Conservation (phyloP, 768 basidiomycete species). For the Lactarius trivialis region DNA sequence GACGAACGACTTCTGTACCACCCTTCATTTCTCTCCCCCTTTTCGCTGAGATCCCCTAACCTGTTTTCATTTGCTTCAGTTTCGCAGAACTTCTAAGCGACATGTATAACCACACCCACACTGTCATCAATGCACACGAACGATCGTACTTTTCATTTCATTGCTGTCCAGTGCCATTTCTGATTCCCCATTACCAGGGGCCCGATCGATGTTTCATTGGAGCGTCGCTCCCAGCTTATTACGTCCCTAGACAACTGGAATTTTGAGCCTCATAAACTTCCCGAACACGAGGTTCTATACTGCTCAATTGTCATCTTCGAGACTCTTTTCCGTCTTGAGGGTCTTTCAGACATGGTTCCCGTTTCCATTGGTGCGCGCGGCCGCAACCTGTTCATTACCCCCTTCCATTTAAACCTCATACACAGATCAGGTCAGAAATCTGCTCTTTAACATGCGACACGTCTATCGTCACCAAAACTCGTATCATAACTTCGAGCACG, state of each 20-base stretch:
- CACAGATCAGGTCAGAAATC: conserved; percentile 64
- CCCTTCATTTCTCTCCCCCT: background rate
- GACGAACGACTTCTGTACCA: conserved; percentile 46
- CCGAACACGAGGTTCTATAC: conserved; percentile 73
- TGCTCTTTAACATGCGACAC: conserved; percentile 83
- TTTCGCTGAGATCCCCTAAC: background rate
- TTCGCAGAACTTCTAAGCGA: conserved; percentile 81
- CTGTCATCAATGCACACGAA: conserved; percentile 53
- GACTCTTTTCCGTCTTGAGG: conserved; percentile 70
- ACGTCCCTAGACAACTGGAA: conserved; percentile 70
- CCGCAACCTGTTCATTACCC: background rate
- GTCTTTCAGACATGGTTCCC: conserved; percentile 53
- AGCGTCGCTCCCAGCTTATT: conserved; percentile 56
- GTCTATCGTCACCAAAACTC: conserved; percentile 88
- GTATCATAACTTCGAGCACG: conserved; percentile 98
- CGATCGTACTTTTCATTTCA: conserved; percentile 32
- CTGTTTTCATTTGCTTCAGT: conserved; percentile 25
- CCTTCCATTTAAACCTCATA: background rate
- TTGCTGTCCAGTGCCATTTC: conserved; percentile 6
- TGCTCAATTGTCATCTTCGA: conserved; percentile 87
- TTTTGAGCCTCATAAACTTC: conserved; percentile 82
- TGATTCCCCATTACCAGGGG: conserved; percentile 16
- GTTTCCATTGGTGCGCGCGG: conserved; percentile 51
- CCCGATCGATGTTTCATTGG: conserved; percentile 34
- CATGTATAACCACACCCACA: conserved; percentile 76